These are phyloP conservation scores for Pichia cabralensis DNA, from an alignment of 805 yeast species.

Conservation along the genomic window DNA sequence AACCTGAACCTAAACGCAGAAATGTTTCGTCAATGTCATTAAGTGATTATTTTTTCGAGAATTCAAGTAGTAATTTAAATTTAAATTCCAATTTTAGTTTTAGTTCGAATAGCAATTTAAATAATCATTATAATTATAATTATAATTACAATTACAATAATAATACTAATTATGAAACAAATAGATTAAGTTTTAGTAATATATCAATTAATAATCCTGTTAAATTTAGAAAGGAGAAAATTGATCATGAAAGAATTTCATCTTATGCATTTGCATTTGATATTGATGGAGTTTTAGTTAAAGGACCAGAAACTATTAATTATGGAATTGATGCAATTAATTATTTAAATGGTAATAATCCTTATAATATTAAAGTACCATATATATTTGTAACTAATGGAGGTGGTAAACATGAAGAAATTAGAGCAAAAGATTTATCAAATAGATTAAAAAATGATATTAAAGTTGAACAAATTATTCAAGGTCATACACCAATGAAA, in stretches of 20 bases:
- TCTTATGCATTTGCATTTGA: conserved; percentile 88
- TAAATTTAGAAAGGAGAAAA: conserved; percentile 8
- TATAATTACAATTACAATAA: no score
- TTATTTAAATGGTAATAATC: conserved; percentile 67
- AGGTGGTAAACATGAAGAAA: conserved; percentile 77
- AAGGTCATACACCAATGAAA: conserved; percentile 91
- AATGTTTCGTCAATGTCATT: conserved; percentile 58
- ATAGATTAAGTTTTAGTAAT: no score
- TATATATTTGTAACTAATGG: conserved; percentile 86
- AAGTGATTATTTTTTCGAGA: conserved; percentile 72
- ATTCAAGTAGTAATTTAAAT: no score
- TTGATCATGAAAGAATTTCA: conserved; percentile 66
- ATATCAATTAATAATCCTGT: neutral
- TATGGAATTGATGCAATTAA: conserved; percentile 67
- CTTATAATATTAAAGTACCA: conserved; percentile 69
- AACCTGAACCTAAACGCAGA: conserved; percentile 52
- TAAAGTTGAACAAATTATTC: conserved; percentile 72
- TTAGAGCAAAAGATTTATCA: conserved; percentile 62
- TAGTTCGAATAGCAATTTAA: no score
- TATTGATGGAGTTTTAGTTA: conserved; percentile 82
- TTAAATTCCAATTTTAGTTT: no score
- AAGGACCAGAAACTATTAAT: conserved; percentile 79
- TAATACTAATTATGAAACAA: no score
- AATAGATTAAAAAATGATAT: conserved; percentile 50
- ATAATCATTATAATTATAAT: no score